These are phyloP conservation scores for Lentinula guzmanii DNA, from an alignment of 768 basidiomycete species.

Conservation along the genomic window DNA sequence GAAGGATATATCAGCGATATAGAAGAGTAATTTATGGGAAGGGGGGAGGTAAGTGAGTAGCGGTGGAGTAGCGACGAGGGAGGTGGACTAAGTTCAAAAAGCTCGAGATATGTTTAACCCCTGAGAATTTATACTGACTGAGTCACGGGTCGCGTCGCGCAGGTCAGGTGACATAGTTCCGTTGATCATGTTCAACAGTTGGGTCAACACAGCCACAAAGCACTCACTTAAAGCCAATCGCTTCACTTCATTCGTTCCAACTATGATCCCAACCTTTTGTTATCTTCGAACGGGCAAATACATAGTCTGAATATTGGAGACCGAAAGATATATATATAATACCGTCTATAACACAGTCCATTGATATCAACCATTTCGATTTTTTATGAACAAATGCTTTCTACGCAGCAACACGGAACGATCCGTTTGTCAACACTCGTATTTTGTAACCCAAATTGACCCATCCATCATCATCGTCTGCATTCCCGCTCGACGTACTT, in stretches of 20 bases:
- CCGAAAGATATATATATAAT: constrained; percentile 1
- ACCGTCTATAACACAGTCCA: constrained; percentile 1
- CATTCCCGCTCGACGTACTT: not conserved
- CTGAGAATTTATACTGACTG: constrained; percentile 1
- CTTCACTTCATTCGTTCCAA: too few relatives aligned
- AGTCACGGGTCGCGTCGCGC: not conserved
- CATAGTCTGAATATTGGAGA: not conserved
- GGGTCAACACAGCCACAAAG: not conserved
- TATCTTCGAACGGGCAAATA: not conserved
- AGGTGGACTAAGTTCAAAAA: not conserved
- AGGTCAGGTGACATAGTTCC: not conserved
- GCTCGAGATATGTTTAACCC: not conserved
- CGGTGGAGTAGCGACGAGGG: not conserved
- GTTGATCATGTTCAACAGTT: not conserved
- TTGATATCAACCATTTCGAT: not conserved
- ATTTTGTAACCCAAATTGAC: constrained; percentile 35
- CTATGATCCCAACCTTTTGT: too few relatives aligned
- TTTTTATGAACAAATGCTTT: not conserved
- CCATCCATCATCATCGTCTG: constrained; percentile 37
- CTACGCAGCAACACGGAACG: constrained; percentile 35
- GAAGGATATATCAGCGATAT: not conserved
- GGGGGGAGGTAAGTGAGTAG: not conserved
- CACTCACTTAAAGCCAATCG: not conserved
- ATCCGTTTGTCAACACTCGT: constrained; percentile 59
- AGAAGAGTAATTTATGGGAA: not conserved